Base-by-base conservation (phyloP, 2,329 filamentous ascomycete species). In the Fusarium xyrophilum region DNA sequence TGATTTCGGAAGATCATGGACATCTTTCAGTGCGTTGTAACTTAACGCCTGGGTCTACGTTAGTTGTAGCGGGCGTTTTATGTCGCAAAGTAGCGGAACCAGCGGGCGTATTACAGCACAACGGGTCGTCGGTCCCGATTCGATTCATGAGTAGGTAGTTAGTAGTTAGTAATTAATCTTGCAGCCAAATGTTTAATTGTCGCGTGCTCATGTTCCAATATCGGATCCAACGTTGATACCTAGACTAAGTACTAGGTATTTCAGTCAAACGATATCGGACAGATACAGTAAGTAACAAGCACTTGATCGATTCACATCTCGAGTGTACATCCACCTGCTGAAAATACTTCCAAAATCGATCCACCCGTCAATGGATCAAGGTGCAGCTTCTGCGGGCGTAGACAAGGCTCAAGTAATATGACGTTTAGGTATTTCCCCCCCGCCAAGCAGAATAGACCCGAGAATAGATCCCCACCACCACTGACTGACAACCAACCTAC, bases 361-460 rank as follows among this genome's bases (percentile, higher is more conserved):
- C 53, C 58, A 50, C 55, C 57, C 58, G 68, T 68, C 63, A 66
- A 65, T 62, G 63, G 63, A 60, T 64, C 56, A 50, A 65, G 65
- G 55, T 73, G 70, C 70, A 73, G 68, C 56, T 66, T 57, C 58
- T 73, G 70, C 70, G 70, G 70, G 70, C 70, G 70, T 72, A 64
- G 53, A 39, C 23, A 36, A 38, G 44, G 57, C 53, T 54, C 56
- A 56, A 70, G 52, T 64, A 58, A 64, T 66, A 69, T 63, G 62
- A 65, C 62, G 58, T 61, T 67, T 40, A 59, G 25, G 36, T 28
- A 23, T 23, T 38, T 17, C 14, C 3, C 23, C 62, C 61, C 62
- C 60, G 62, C 60, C 63, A 67, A 54, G 38, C 61, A 67, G 47
- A n/a, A n/a, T n/a, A n/a, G n/a, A n/a, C n/a, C n/a, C n/a, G n/a